A percentile compares a stretch with the other conserved stretches of the same genome.
phyloP scores from a whole-genome alignment of 768 basidiomycete genomes.

The Tephrocybe sp. region DNA sequence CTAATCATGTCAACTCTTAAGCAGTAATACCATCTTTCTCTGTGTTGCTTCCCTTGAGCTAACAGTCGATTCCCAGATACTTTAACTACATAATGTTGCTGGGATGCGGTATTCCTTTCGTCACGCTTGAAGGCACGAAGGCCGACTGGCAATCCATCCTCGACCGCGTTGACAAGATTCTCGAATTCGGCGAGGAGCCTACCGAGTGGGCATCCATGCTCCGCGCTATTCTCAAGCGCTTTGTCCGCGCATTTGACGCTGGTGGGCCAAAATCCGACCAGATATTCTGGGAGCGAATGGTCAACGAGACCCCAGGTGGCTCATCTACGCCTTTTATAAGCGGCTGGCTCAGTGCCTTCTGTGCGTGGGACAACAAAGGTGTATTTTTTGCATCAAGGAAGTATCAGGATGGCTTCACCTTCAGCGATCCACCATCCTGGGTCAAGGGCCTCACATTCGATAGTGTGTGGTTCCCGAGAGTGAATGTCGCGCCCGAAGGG shows the following conservation, averaged over 20 bases:
- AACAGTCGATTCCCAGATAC: slow-evolving; percentile 20
- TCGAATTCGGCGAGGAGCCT: slow-evolving; percentile 31
- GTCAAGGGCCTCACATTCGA: background rate
- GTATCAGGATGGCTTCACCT: too few species aligned
- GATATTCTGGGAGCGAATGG: slow-evolving; percentile 37
- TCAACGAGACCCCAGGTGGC: background rate
- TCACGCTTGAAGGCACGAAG: slow-evolving; percentile 43
- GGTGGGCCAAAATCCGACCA: slow-evolving; percentile 23
- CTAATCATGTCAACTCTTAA: slow-evolving; percentile 45
- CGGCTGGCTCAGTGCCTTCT: slow-evolving; percentile 41
- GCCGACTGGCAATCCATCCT: slow-evolving; percentile 23
- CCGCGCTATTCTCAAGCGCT: slow-evolving; percentile 35
- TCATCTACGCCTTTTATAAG: slow-evolving; percentile 30
- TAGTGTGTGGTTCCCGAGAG: background rate
- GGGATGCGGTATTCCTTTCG: slow-evolving; percentile 41
- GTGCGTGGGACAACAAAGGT: slow-evolving; percentile 19
- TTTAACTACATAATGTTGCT: slow-evolving; percentile 33
- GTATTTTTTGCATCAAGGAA: background rate
- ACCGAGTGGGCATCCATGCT: slow-evolving; percentile 39
- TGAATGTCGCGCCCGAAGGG: background rate
- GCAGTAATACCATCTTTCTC: background rate
- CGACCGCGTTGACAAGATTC: slow-evolving; percentile 35
- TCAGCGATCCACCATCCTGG: background rate
- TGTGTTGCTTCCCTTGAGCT: too few species aligned
- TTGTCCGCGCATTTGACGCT: slow-evolving; percentile 34